Conservation (phyloP, 345 rosid species). For the Gossypium thurberi region DNA sequence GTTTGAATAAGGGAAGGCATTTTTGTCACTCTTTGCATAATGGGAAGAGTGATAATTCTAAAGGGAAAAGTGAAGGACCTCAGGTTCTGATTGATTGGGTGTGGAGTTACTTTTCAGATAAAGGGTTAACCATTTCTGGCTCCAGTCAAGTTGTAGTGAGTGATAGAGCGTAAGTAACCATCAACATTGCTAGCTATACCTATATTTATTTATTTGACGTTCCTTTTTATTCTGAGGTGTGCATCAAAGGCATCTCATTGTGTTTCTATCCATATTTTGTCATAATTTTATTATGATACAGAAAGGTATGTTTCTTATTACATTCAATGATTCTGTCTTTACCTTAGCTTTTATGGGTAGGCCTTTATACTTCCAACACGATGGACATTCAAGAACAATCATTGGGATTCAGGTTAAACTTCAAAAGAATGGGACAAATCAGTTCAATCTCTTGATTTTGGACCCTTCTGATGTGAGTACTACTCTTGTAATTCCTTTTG, state of each 20-base stretch:
- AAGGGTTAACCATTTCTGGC: slow-evolving; percentile 23
- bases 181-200: background rate
- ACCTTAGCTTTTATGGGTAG: slow-evolving; percentile 28
- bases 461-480: slow-evolving; percentile 68
- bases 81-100: slow-evolving; percentile 66
- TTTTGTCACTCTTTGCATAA: slow-evolving; percentile 15
- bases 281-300: background rate
- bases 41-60: slow-evolving; percentile 12
- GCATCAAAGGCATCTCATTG: background rate
- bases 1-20: background rate
- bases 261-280: background rate
- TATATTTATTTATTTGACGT: background rate
- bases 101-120: slow-evolving; percentile 67
- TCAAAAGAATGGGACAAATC: slow-evolving; percentile 35
- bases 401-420: slow-evolving; percentile 61
- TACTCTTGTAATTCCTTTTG: background rate
- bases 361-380: slow-evolving; percentile 83
- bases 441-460: slow-evolving; percentile 52
- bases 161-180: slow-evolving; percentile 41
- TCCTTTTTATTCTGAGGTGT: background rate
- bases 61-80: slow-evolving; percentile 26
- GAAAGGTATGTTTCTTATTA: background rate
- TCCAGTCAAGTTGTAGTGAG: slow-evolving; percentile 33
- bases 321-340: slow-evolving; percentile 8
- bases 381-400: slow-evolving; percentile 77